Base-by-base conservation (phyloP, 208 protist species). In the Leishmania mexicana region DNA sequence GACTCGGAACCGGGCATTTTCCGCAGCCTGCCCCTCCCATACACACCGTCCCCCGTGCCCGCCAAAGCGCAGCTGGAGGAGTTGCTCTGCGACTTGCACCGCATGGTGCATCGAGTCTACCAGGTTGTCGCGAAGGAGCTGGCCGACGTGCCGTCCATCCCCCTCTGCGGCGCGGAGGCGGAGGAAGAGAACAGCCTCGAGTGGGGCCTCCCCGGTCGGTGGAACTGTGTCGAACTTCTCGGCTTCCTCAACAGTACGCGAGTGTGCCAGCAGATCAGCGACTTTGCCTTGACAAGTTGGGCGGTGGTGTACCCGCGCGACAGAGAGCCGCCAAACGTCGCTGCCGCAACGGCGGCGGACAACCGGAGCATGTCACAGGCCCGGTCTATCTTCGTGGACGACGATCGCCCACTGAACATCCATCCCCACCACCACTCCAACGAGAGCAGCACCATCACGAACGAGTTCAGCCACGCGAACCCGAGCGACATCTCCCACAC, bases 201-300 rank as follows among this genome's bases (percentile, higher is more conserved):
- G 11, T 71, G n/a, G 28, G 72, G 42, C n/a, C 49, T 78, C 71
- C 81, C 31, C 53, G 58, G 62, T 21, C 78, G 60, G 47, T 91
- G 88, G 88, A 83, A 57, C 47, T 89, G 86, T 71, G 78, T 71
- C 0, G 84, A 83, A 13, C 74, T 90, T 11, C 76, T 93, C 51
- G 81, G 80, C 53, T 93, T 90, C 68, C 65, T 93, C 10, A 73
- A 58, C 40, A 86, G 81, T 62, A 84, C 81, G 49, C 89, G 89
- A 45, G 86, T 86, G 60, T 84, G 87, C 71, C 85, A 90, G 47
- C 80, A 93, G 76, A 58, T 93, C 53, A 85, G 79, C 72, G 89
- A 93, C 67, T 90, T 93, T 49, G 87, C 85, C 75, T 51, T 88
- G 13, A 87, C 80, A n/a, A 90, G 85, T 71, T 89, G 85, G 45